Conservation (phyloP, 495 filamentous ascomycete species). For the Lasiosphaeria miniovina region DNA sequence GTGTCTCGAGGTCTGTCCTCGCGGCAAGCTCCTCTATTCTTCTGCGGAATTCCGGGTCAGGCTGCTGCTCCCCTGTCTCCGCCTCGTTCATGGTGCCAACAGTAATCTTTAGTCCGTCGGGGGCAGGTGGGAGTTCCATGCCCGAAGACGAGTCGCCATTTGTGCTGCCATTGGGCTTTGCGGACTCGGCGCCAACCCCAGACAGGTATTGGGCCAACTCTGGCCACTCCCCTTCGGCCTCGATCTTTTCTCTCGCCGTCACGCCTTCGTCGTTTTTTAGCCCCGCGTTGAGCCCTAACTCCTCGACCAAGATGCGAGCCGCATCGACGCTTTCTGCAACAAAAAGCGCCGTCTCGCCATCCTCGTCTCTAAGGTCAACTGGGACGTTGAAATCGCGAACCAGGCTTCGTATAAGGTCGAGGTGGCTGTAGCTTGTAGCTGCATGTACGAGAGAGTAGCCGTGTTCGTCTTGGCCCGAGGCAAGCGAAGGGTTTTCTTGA, state of each 20-base stretch:
- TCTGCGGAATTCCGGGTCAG: slow-evolving; percentile 68
- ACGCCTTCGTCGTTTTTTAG: slow-evolving; percentile 62
- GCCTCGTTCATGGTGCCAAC: slow-evolving; percentile 64
- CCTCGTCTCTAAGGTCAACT: slow-evolving; percentile 78
- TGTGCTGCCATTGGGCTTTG: slow-evolving; percentile 28
- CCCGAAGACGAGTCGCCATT: slow-evolving; percentile 13
- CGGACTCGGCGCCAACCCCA: slow-evolving; percentile 39
- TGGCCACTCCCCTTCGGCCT: slow-evolving; percentile 65
- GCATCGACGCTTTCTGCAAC: slow-evolving; percentile 73
- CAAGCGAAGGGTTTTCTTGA: slow-evolving; percentile 61
- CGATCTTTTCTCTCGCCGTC: slow-evolving; percentile 70
- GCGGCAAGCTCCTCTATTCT: slow-evolving; percentile 75
- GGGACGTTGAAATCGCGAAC: slow-evolving; percentile 74
- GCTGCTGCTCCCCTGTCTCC: slow-evolving; percentile 51
- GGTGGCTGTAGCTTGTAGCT: slow-evolving; percentile 84
- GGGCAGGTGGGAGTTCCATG: slow-evolving; percentile 48
- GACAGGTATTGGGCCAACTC: slow-evolving; percentile 66
- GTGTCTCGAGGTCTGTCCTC: slow-evolving; percentile 67
- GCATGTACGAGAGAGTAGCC: slow-evolving; percentile 94
- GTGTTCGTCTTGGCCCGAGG: slow-evolving; percentile 69
- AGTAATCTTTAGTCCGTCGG: slow-evolving; percentile 64
- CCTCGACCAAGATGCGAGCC: slow-evolving; percentile 74
- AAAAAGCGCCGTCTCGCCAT: slow-evolving; percentile 89
- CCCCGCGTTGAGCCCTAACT: slow-evolving; percentile 66
- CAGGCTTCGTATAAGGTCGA: slow-evolving; percentile 72